Percentiles rank a stretch among this genome's conserved stretches.
phyloP scores from a whole-genome alignment of 768 basidiomycete genomes.

The Phaffia tasmanica region DNA sequence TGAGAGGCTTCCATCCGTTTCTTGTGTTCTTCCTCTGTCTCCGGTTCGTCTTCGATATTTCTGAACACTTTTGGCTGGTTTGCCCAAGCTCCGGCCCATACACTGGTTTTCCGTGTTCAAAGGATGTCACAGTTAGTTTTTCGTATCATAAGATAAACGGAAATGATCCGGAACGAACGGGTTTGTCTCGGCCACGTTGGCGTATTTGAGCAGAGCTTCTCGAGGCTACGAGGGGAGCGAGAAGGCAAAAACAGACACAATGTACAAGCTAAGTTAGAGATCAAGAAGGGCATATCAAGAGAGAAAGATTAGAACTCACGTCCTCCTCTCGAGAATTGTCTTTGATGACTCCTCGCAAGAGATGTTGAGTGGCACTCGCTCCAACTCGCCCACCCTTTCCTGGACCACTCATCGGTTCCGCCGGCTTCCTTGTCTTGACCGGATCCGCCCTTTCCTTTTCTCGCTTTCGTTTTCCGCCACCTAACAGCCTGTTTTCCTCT shows the following conservation, averaged over 20 bases:
- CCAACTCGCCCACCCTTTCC: constrained; percentile 90
- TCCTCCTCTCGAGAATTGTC: constrained; percentile 87
- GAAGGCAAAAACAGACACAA: constrained; percentile 20
- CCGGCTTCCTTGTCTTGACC: constrained; percentile 81
- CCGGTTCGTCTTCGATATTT: constrained; percentile 16
- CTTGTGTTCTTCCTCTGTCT: neutral
- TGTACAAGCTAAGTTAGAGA: neutral
- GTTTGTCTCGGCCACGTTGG: constrained; percentile 60
- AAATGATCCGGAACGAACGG: constrained; percentile 39
- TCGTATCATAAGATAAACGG: too few relatives aligned
- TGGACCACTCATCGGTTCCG: constrained; percentile 82
- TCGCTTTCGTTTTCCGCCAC: constrained; percentile 61
- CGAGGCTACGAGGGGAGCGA: constrained; percentile 57
- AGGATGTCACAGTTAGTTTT: too few relatives aligned
- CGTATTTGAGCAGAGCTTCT: constrained; percentile 91
- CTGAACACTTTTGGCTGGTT: constrained; percentile 26
- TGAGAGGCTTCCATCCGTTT: neutral
- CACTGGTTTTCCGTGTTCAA: too few relatives aligned
- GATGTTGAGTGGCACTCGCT: constrained; percentile 90
- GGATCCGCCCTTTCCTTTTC: constrained; percentile 83
- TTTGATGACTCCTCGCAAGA: constrained; percentile 86
- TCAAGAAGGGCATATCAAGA: neutral
- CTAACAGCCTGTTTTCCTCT: constrained; percentile 52
- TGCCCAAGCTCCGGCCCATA: constrained; percentile 23
- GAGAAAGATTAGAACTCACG: constrained; percentile 50